Conservation (phyloP, 2,329 filamentous ascomycete species). For the Chrysoporthe puriensis region DNA sequence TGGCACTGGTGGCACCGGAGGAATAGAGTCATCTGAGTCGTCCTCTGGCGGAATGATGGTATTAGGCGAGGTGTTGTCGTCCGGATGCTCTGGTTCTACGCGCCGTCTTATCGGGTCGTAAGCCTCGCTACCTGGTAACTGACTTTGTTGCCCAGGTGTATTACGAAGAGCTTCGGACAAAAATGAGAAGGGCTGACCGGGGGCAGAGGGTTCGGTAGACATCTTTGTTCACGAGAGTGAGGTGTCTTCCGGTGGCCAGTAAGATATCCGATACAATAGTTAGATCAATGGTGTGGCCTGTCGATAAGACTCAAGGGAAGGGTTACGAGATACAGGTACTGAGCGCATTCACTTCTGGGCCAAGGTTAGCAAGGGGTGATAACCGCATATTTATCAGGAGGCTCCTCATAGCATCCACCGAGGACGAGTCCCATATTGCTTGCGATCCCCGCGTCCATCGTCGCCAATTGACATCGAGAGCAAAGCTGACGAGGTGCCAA, state of each 20-base stretch:
- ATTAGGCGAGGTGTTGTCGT: slow-evolving; percentile 12
- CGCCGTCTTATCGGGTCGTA: slow-evolving; percentile 10
- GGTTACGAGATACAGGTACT: not conserved
- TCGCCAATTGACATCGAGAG: slow-evolving; percentile 8
- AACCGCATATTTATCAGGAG: slow-evolving; percentile 14
- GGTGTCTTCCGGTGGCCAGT: not conserved
- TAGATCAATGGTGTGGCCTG: not conserved
- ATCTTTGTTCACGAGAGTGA: slow-evolving; percentile 8
- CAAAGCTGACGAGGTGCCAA: slow-evolving; percentile 3
- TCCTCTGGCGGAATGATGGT: slow-evolving; percentile 16
- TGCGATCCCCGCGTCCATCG: slow-evolving; percentile 1
- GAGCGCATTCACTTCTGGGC: not conserved
- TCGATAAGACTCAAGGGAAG: slow-evolving; percentile 4
- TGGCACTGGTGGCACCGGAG: slow-evolving; percentile 16
- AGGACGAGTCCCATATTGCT: not conserved
- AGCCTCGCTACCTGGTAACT: slow-evolving; percentile 3
- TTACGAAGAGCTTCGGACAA: slow-evolving; percentile 11
- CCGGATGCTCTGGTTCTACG: slow-evolving; percentile 11
- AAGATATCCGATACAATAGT: not conserved
- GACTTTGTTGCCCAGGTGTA: not conserved
- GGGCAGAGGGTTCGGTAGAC: slow-evolving; percentile 13
- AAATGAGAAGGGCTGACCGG: slow-evolving; percentile 1
- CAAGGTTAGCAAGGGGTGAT: not conserved
- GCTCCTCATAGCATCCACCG: slow-evolving; percentile 2
- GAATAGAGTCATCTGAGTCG: slow-evolving; percentile 23